Evolutionary conservation across 768 basidiomycete species (phyloP), one percentile per base, ranked within the genome.

Genomic region (Pleurotus tuoliensis): DNA sequence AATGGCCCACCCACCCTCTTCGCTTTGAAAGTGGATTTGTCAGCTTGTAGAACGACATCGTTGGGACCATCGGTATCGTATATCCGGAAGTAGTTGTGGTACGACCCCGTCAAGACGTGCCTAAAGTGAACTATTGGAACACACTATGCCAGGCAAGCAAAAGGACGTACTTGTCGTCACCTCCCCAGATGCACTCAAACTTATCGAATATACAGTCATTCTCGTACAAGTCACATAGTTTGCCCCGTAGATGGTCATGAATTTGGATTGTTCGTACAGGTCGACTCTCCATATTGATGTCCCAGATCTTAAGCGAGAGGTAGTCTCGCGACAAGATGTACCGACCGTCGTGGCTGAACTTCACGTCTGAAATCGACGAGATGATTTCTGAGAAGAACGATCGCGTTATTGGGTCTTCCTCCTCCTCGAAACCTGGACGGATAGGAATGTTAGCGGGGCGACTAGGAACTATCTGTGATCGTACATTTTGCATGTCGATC

Each of bases 181-280:
- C 97, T 61, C 91, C 90, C 90, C 94, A 99, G 18, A 92, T 89
- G 70, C 97, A 98, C 75, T 99, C 97, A 64, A 98, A 99, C 73
- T 98, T 98, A 80, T 99, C 97, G 70, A 98, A 99, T 67, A 99
- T 99, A 73, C 97, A 98, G 67, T 99, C 97, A 66, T 98, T 99
- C 78, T 99, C 97, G 68, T 99, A 99, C 60, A 98, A 74, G 71
- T 99, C 97, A 71, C 97, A 99, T 6, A 99, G 85, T 71, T 98
- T 99, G 55, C 92, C 92, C 52, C 96, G 87, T 45, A 99, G 80
- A 72, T 98, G 96, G 64, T 99, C 97, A 67, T 99, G 97, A 65
- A 99, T 98, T 52, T 94, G 90, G 70, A 99, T 98, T 11, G 94
- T 98, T 77, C 97, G 96, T 58, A 99, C 76, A 12, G 97, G 97